Percentiles rank a stretch among this genome's conserved stretches.
phyloP scores from a whole-genome alignment of 2,329 filamentous ascomycete species.

The Ramularia endophylla region DNA sequence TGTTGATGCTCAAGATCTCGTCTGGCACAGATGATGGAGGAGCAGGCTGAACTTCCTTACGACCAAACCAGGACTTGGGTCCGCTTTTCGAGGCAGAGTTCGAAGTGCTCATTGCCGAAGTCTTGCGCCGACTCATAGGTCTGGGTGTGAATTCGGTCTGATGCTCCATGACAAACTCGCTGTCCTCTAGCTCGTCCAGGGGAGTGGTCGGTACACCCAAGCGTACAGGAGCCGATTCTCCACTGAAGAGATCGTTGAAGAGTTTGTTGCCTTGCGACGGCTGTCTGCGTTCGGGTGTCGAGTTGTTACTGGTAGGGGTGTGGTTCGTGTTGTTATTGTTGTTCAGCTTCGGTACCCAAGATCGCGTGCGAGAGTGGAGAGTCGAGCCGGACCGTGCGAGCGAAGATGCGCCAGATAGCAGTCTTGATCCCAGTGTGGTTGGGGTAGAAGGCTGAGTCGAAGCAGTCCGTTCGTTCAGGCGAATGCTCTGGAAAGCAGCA shows the following conservation, averaged over 20 bases:
- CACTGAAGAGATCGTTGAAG: constrained; percentile 30
- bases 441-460: constrained; percentile 11
- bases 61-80: constrained; percentile 30
- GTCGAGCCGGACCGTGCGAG: constrained; percentile 24
- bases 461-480: constrained; percentile 9
- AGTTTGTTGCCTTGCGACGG: constrained; percentile 16
- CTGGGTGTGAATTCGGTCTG: constrained; percentile 29
- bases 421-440: constrained; percentile 22
- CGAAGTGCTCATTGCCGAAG: constrained; percentile 3
- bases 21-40: constrained; percentile 31
- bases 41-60: constrained; percentile 17
- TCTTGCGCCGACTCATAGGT: constrained; percentile 15
- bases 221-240: constrained; percentile 30
- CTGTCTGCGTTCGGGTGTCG: constrained; percentile 7
- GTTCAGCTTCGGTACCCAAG: constrained; percentile 27
- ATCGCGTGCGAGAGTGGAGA: constrained; percentile 27
- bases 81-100: constrained; percentile 1
- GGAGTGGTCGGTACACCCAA: constrained; percentile 27
- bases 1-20: constrained; percentile 50
- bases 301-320: constrained; percentile 9
- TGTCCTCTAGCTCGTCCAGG: constrained; percentile 24
- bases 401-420: constrained; percentile 26
- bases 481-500: constrained; percentile 12
- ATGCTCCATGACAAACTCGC: constrained; percentile 33
- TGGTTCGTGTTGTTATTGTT: constrained; percentile 11